Conservation (phyloP, 2,329 filamentous ascomycete genomes). For the Furcasterigmium furcatum region DNA sequence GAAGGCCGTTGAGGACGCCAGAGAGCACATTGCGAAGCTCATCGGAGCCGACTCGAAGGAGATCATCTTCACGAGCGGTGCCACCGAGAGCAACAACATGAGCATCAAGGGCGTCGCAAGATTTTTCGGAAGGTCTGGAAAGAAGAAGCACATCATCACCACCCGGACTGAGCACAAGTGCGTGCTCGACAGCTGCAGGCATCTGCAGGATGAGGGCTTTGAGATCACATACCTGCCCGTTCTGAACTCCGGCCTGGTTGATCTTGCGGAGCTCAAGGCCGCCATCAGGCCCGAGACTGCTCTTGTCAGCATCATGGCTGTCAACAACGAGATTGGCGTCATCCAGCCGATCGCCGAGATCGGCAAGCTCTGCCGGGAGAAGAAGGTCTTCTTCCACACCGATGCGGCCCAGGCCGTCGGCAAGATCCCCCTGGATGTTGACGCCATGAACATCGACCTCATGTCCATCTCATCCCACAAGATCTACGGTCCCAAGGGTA, state of each 20-base stretch:
- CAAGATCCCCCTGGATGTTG: constrained; percentile 95
- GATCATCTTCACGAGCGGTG: constrained; percentile 97
- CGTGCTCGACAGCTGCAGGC: constrained; percentile 92
- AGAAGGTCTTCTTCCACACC: constrained; percentile 97
- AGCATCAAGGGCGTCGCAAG: constrained; percentile 96
- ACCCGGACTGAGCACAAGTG: constrained; percentile 99
- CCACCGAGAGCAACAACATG: constrained; percentile 99
- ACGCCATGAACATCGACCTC: constrained; percentile 95
- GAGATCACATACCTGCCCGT: constrained; percentile 97
- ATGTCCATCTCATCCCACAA: constrained; percentile 99
- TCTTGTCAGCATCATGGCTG: constrained; percentile 95
- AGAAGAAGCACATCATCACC: constrained; percentile 98
- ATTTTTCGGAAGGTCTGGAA: constrained; percentile 88
- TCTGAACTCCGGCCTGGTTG: constrained; percentile 78
- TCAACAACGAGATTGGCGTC: constrained; percentile 99
- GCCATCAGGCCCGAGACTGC: constrained; percentile 89
- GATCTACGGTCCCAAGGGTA: constrained; percentile 96
- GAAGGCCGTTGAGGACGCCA: constrained; percentile 84
- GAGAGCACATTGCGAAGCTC: constrained; percentile 76
- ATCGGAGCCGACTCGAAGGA: constrained; percentile 96
- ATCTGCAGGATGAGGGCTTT: constrained; percentile 95
- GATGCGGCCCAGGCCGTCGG: constrained; percentile 97
- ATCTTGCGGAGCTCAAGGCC: constrained; percentile 78
- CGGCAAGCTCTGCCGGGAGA: constrained; percentile 82
- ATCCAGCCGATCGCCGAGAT: constrained; percentile 95